Base-by-base conservation (phyloP, 2,329 filamentous ascomycete genomes). In the Diplodia seriata region DNA sequence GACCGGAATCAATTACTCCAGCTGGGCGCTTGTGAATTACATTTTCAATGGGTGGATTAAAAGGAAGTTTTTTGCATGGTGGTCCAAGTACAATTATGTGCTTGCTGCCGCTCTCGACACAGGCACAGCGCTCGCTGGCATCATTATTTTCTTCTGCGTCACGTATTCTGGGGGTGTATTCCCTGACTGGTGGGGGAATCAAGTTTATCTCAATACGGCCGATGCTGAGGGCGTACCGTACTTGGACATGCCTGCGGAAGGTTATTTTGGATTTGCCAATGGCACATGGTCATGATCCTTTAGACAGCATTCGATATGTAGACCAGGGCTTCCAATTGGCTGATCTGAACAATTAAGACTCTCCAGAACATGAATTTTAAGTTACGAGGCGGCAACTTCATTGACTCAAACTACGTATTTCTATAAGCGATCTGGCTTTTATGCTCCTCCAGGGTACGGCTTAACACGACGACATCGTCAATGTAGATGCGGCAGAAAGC, bases 51-150 rank as follows among this genome's bases (percentile, higher is more conserved):
- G 85, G 73, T 87, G 83, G 72, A 85, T 92, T 75, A 67, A 47
- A 6, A 26, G 15, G n/a, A 53, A 43, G 20, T 67, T 67, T 38
- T 67, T 62, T 85, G 78, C 40, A 4, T 92, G 90, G 90, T 93
- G 90, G 90, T 81, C 90, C 77, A 87, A 89, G 76, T 93, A 91
- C 81, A 92, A 93, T 81, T 93, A 92, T 76, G 84, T 77, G 4
- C 59, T 74, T 20, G 74, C 76, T 40, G 74, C 75, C 12, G 75
- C 75, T 0, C 76, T 78, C 73, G 76, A 78, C 67, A 78, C 76
- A 0, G 76, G 76, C 5, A 78, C 76, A 1, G 76, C 76, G 0
- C 67, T 78, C 4, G 75, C 73, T 1, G 77, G 75, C 0, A 71
- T 77, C 8, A 62, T 77, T 33, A 78, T 78, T 29, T 78, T 78